Conservation (phyloP, 1,139 yeast genomes). For the Blastobotrys capitulatus region DNA sequence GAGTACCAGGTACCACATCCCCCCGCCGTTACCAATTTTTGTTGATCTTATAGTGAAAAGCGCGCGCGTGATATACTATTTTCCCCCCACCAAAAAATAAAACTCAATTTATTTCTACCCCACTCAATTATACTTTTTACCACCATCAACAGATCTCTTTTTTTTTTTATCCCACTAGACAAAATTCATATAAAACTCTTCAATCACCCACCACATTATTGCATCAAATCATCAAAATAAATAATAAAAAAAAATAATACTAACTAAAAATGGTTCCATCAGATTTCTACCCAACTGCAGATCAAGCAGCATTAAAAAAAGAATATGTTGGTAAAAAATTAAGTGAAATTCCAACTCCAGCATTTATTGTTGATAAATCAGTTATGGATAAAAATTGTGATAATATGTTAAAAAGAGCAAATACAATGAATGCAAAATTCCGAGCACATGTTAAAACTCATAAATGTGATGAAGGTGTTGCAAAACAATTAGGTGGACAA, state of each 20-base stretch:
- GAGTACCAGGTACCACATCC: no score
- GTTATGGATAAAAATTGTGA: conserved; percentile 23
- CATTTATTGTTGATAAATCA: conserved; percentile 31
- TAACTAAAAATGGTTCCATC: conserved; percentile 15
- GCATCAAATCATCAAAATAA: no score
- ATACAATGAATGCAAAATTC: conserved; percentile 48
- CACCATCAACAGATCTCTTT: no score
- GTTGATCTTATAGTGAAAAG: no score
- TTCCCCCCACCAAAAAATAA: no score
- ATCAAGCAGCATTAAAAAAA: conserved; percentile 21
- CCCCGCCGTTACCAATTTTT: no score
- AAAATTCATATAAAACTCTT: no score
- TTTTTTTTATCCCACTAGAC: no score
- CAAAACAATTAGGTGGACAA: conserved; percentile 39
- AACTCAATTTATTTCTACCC: no score
- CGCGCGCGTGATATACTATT: no score
- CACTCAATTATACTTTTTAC: no score
- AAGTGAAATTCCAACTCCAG: conserved; percentile 35
- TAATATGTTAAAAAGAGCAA: conserved; percentile 31
- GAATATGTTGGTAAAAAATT: conserved; percentile 31
- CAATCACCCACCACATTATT: no score
- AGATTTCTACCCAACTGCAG: conserved; percentile 19
- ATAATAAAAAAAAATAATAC: background rate
- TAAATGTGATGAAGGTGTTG: conserved; percentile 48
- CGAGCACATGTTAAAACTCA: conserved; percentile 77